These are phyloP conservation scores for Boletus semigastroideus DNA, from an alignment of 1,284 basidiomycete genomes.

Conservation along the genomic window DNA sequence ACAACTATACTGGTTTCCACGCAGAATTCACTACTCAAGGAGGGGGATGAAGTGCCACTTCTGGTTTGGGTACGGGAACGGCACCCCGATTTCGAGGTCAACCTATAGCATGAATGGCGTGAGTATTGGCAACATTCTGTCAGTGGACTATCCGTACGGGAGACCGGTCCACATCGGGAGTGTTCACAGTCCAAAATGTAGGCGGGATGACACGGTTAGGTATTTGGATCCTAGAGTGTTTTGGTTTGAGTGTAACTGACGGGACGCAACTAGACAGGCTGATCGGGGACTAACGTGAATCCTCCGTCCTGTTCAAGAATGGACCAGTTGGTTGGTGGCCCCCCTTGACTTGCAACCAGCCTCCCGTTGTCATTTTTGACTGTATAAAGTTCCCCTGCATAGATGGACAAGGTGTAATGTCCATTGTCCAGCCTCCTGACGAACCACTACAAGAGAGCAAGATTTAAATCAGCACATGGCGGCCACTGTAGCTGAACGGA, in stretches of 20 bases:
- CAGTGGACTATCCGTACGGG: neutral
- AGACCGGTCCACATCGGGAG: neutral
- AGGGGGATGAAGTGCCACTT: neutral
- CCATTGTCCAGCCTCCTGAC: neutral
- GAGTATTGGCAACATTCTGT: neutral
- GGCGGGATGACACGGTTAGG: neutral
- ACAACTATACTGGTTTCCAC: neutral
- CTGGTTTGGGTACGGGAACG: neutral
- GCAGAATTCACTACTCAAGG: neutral
- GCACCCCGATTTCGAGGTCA: neutral
- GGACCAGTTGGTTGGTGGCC: neutral
- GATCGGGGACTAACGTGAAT: neutral
- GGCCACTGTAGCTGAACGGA: neutral
- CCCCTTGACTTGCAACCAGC: neutral
- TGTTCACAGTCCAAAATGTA: neutral
- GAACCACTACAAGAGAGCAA: neutral
- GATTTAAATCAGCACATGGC: neutral
- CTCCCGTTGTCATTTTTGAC: neutral
- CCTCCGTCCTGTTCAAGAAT: neutral
- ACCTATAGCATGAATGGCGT: neutral
- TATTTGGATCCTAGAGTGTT: neutral
- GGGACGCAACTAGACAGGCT: neutral
- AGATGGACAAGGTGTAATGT: neutral
- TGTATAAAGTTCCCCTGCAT: neutral
- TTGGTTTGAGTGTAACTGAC: neutral